phyloP scores from a whole-genome alignment of 2,329 filamentous ascomycete species.

The Gremmenia infestans region DNA sequence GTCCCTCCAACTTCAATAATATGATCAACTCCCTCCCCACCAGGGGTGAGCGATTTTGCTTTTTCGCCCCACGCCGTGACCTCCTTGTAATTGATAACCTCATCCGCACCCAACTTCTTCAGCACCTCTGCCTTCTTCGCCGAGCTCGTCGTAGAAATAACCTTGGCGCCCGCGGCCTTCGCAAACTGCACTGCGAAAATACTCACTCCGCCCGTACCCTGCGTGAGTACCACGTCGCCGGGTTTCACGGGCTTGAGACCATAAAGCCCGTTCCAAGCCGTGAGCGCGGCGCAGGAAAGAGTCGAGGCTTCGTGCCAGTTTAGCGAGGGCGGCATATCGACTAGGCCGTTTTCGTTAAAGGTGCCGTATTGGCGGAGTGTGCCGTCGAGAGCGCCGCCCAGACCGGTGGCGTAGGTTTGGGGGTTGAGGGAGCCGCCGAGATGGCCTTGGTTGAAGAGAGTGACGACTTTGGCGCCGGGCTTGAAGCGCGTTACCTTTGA shows the following conservation, averaged over 20 bases:
- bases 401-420: constrained; percentile 38
- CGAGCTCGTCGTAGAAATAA: constrained; percentile 40
- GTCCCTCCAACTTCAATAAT: constrained; percentile 42
- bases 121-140: constrained; percentile 34
- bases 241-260: constrained; percentile 37
- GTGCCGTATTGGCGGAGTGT: constrained; percentile 45
- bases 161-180: constrained; percentile 36
- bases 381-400: constrained; percentile 50
- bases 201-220: constrained; percentile 40
- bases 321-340: constrained; percentile 49
- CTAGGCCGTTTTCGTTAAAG: constrained; percentile 53
- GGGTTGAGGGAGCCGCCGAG: constrained; percentile 22
- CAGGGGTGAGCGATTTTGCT: constrained; percentile 34
- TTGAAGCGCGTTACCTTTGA: constrained; percentile 51
- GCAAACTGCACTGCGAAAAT: constrained; percentile 37
- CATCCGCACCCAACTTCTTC: constrained; percentile 37
- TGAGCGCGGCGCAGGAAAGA: constrained; percentile 47
- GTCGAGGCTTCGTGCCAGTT: constrained; percentile 44
- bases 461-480: constrained; percentile 53
- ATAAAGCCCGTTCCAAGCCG: constrained; percentile 54
- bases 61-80: constrained; percentile 36
- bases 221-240: constrained; percentile 36
- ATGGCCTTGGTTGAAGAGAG: constrained; percentile 50
- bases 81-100: constrained; percentile 41
- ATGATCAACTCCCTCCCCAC: constrained; percentile 36